These are phyloP conservation scores for Diplogelasinospora grovesii DNA, from an alignment of 495 filamentous ascomycete species.

Conservation along the genomic window DNA sequence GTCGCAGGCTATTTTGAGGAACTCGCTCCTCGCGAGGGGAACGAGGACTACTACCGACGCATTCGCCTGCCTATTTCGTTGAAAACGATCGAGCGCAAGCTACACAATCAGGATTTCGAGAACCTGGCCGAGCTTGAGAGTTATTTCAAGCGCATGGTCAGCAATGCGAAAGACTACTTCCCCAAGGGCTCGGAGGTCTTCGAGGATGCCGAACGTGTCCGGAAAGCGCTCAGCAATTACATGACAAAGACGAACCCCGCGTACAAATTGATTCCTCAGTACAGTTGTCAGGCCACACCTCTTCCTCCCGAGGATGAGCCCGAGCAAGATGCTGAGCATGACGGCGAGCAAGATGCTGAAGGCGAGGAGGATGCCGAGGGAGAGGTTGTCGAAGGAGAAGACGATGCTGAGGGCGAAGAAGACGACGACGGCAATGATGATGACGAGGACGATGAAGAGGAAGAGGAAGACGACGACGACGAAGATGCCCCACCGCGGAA, in stretches of 20 bases:
- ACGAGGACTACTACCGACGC: slow-evolving; percentile 67
- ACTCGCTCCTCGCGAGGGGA: slow-evolving; percentile 53
- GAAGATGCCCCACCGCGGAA: slow-evolving; percentile 23
- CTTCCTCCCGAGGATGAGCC: slow-evolving; percentile 37
- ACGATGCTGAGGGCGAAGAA: slow-evolving; percentile 22
- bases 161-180: slow-evolving; percentile 69
- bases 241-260: slow-evolving; percentile 72
- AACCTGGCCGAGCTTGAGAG: slow-evolving; percentile 59
- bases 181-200: slow-evolving; percentile 56
- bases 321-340: slow-evolving; percentile 15
- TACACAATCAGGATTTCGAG: slow-evolving; percentile 55
- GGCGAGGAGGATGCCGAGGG: slow-evolving; percentile 19
- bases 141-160: slow-evolving; percentile 70
- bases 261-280: slow-evolving; percentile 50
- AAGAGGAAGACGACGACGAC: slow-evolving; percentile 26
- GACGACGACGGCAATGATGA: slow-evolving; percentile 19
- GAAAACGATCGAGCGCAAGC: slow-evolving; percentile 65
- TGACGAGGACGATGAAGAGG: slow-evolving; percentile 28
- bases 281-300: slow-evolving; percentile 57
- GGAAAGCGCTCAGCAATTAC: slow-evolving; percentile 66
- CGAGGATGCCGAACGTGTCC: slow-evolving; percentile 67
- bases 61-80: slow-evolving; percentile 71
- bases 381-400: slow-evolving; percentile 17
- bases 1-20: slow-evolving; percentile 67
- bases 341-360: slow-evolving; percentile 16